Evolutionary conservation across 176 grass and related monocot species (phyloP), one percentile per base, ranked within the genome.

Genomic region (Rhynchospora pubera): DNA sequence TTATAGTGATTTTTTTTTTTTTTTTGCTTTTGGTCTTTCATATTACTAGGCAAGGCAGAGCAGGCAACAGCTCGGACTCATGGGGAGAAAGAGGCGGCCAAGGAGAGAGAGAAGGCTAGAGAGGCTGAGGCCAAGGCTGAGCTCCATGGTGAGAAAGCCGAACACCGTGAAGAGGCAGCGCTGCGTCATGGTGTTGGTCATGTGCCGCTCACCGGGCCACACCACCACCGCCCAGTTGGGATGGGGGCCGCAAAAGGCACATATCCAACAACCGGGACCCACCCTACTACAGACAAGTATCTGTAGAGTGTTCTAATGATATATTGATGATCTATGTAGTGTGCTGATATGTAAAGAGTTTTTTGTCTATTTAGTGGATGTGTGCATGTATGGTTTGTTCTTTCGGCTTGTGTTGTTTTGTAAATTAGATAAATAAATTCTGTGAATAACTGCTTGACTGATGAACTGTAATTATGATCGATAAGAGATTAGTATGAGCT

Each of bases 71-170:
- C 79, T 28, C 79, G 43, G 21, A 82, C 79, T 66, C 79, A 82
- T 4, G 1, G 18, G 32, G 19, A 82, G 44, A 62, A 64, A 53
- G 44, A 51, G 59, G 61, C 61, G 24, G 79, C 79, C 0, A 81
- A 81, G 42, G 79, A 81, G 43, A 81, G 61, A 63, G 57, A 81
- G 42, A 81, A 81, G 34, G 79, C 79, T 16, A 82, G 79, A 65
- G 61, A 66, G 47, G 60, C 56, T 2, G 79, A 66, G 30, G 60
- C 79, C 44, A 82, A 66, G 59, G 60, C 79, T 0, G 61, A 64
- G 60, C 15, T 82, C 19, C 79, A 82, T 64, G 43, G 11, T 52
- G 61, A 82, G 79, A 82, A 82, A 64, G 79, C 61, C 1, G 30
- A 66, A 26, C 79, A 82, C 43, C 79, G 61, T 15, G 79, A 62